phyloP scores from a whole-genome alignment of 805 yeast genomes.

The Candida mattraensis region DNA sequence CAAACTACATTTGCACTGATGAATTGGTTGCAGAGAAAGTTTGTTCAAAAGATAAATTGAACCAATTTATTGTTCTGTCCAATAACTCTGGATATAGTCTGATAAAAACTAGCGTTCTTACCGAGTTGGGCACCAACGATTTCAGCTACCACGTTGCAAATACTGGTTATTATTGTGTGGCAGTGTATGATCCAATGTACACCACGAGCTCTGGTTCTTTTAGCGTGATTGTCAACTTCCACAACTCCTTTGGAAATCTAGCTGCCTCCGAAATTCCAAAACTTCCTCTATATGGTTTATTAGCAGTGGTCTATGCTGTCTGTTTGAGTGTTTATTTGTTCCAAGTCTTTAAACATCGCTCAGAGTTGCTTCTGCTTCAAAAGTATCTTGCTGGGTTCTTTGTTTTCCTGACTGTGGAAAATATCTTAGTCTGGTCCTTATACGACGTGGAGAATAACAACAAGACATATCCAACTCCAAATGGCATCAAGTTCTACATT shows the following conservation, averaged over 20 bases:
- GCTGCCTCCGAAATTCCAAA: conserved; percentile 91
- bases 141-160: conserved; percentile 61
- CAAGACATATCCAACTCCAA: conserved; percentile 36
- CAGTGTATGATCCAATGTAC: conserved; percentile 53
- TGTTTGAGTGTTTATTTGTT: conserved; percentile 81
- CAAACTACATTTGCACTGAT: conserved; percentile 74
- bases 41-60: conserved; percentile 56
- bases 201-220: conserved; percentile 40
- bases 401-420: conserved; percentile 78
- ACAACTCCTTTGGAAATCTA: conserved; percentile 87
- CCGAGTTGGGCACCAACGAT: conserved; percentile 57
- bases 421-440: conserved; percentile 86
- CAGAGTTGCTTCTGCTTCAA: conserved; percentile 87
- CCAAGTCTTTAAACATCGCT: conserved; percentile 79
- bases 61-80: conserved; percentile 59
- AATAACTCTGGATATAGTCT: conserved; percentile 45
- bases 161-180: conserved; percentile 93
- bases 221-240: conserved; percentile 72
- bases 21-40: conserved; percentile 52
- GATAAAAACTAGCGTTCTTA: conserved; percentile 56
- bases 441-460: conserved; percentile 74
- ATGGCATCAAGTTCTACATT: conserved; percentile 66
- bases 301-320: conserved; percentile 80
- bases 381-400: conserved; percentile 86
- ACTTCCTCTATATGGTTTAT: conserved; percentile 81